Base-by-base conservation (phyloP, 2,329 filamentous ascomycete species). In the Mariannaea elegans region DNA sequence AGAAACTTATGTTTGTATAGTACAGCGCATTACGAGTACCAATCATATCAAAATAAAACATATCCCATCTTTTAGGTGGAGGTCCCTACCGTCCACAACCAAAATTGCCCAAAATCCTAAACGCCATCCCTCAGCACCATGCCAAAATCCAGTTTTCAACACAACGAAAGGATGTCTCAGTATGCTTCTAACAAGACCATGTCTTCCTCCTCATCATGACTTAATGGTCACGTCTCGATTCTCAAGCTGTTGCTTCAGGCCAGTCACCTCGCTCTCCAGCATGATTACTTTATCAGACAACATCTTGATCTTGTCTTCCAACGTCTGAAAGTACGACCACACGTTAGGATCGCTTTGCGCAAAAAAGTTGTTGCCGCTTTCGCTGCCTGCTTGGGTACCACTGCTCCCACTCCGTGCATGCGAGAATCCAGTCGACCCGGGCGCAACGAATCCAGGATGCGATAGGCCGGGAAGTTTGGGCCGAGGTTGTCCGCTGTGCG, bases 321-420 rank as follows among this genome's bases (percentile, higher is more conserved):
- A 79, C 16, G 82, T 83, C 56, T 92, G 87, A 31, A 94, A 85
- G 69, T 93, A 93, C 4, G 82, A 78, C 89, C 89, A 93, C 8
- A 94, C 79, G 39, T 87, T 88, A 63, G 87, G 81, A 49, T 87
- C 85, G 16, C 80, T 80, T 16, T 83, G 78, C 51, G 86, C 80
- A 73, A 92, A 89, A 61, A 92, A 81, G 67, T 92, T 92, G 62
- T 92, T 92, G 62, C 85, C 86, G 64, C 86, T 86, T 69, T 86
- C 88, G 48, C 82, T 84, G 41, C 78, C 79, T 18, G 84, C 81
- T 70, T 90, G 75, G 51, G 72, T 79, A 21, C 82, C 81, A 67
- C 85, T 21, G 41, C 41, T 84, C 23, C 86, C 77, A 52, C 78
- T 74, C 36, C 72, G 69, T 10, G 64, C 66, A 56, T 75, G 74